A percentile compares a stretch with the other conserved stretches of the same genome.
phyloP scores from a whole-genome alignment of 1,139 yeast species.

The Schwanniomyces etchellsii region DNA sequence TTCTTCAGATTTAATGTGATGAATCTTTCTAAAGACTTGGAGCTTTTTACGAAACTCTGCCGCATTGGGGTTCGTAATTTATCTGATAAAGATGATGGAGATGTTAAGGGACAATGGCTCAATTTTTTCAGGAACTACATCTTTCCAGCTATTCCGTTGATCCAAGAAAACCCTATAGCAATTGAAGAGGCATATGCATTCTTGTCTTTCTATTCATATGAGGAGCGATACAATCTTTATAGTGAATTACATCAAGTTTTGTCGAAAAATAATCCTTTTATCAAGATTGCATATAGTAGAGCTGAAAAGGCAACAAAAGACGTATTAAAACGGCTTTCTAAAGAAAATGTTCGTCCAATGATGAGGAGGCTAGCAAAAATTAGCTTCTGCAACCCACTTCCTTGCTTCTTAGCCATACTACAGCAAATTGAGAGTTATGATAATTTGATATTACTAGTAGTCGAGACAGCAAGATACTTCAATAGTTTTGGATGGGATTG shows the following conservation, averaged over 20 bases:
- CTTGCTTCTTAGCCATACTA: slow-evolving; percentile 60
- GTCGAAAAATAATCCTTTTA: slow-evolving; percentile 50
- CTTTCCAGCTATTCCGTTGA: slow-evolving; percentile 60
- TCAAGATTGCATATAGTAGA: slow-evolving; percentile 59
- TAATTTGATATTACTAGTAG: slow-evolving; percentile 72
- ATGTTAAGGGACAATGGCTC: slow-evolving; percentile 45
- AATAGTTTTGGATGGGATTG: slow-evolving; percentile 84
- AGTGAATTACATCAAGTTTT: slow-evolving; percentile 68
- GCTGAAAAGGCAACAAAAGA: slow-evolving; percentile 84
- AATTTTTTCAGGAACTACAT: slow-evolving; percentile 60
- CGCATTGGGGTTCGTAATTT: slow-evolving; percentile 48
- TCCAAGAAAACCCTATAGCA: slow-evolving; percentile 57
- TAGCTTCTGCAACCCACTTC: slow-evolving; percentile 78
- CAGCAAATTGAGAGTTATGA: slow-evolving; percentile 89
- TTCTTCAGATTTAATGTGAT: slow-evolving; percentile 55
- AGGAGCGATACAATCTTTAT: slow-evolving; percentile 71
- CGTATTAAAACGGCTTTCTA: slow-evolving; percentile 78
- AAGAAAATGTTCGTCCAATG: slow-evolving; percentile 72
- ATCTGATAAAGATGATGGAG: slow-evolving; percentile 10
- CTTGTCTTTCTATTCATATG: slow-evolving; percentile 49
- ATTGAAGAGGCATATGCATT: slow-evolving; percentile 57
- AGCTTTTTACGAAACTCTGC: slow-evolving; percentile 54
- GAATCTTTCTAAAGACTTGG: slow-evolving; percentile 44
- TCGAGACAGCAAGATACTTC: slow-evolving; percentile 75
- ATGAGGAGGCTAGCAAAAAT: slow-evolving; percentile 73